These are phyloP conservation scores for Hypoxylon sp. DNA, from an alignment of 2,329 filamentous ascomycete genomes.

Conservation along the genomic window DNA sequence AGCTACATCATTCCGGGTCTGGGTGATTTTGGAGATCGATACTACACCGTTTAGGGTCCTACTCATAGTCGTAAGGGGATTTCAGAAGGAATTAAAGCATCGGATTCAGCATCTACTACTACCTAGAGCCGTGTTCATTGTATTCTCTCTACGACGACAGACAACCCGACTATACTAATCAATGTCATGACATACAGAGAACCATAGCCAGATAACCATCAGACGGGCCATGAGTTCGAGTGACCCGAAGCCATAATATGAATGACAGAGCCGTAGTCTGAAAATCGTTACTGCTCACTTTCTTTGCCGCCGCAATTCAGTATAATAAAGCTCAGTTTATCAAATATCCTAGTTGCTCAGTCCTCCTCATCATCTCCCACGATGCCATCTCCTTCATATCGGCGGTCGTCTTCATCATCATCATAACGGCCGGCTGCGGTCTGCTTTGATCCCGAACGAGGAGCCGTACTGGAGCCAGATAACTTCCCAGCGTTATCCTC, in stretches of 20 bases:
- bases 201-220: constrained; percentile 1
- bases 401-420: constrained; percentile 66
- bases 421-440: constrained; percentile 52
- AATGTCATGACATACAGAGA: constrained; percentile 5
- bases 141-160: background rate
- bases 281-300: background rate
- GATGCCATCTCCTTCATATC: constrained; percentile 69
- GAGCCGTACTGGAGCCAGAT: constrained; percentile 35
- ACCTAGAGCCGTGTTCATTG: constrained; percentile 4
- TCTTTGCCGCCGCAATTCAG: background rate
- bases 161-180: background rate
- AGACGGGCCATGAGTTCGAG: background rate
- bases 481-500: constrained; percentile 51
- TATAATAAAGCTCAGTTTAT: constrained; percentile 20
- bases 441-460: constrained; percentile 45
- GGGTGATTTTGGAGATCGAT: constrained; percentile 95
- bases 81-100: constrained; percentile 9
- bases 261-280: constrained; percentile 9
- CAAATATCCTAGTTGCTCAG: constrained; percentile 54
- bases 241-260: background rate
- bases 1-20: constrained; percentile 97
- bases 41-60: constrained; percentile 83
- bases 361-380: constrained; percentile 71
- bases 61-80: constrained; percentile 8
- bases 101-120: constrained; percentile 22